Conservation (phyloP, 139 green algal species). For the Coelastrella sp. region DNA sequence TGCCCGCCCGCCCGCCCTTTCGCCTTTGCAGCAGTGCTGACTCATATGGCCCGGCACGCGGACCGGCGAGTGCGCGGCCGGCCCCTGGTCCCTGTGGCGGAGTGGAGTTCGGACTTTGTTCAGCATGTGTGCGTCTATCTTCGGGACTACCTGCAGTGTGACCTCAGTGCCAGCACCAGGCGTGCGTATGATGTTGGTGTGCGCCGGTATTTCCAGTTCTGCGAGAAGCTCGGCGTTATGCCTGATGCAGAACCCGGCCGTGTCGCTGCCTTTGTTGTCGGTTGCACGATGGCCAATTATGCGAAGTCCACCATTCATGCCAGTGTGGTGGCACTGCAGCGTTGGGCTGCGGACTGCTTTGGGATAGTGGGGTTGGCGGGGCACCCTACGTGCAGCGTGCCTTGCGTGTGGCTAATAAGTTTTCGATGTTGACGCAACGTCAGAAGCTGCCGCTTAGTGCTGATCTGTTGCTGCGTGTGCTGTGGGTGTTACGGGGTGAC, state of each 20-base stretch:
- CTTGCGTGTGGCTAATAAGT: neutral
- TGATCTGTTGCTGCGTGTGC: neutral
- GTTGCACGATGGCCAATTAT: neutral
- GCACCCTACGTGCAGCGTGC: neutral
- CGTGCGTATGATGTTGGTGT: neutral
- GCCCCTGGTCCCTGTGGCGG: neutral
- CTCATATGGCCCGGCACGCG: neutral
- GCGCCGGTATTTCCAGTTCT: neutral
- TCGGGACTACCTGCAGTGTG: neutral
- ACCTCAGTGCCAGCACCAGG: neutral
- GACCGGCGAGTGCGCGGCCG: neutral
- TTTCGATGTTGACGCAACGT: neutral
- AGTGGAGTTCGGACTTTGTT: neutral
- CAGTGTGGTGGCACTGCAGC: neutral
- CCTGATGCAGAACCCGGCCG: neutral
- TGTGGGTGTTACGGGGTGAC: neutral
- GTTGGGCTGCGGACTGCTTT: conserved; percentile 5
- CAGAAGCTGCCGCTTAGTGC: conserved; percentile 12
- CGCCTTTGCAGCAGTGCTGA: neutral
- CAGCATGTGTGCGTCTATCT: neutral
- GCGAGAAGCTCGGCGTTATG: neutral
- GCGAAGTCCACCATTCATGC: neutral
- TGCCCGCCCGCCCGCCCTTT: neutral
- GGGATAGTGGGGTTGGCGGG: neutral
- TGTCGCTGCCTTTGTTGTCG: neutral